phyloP scores from a whole-genome alignment of 345 rosid species.

The Capsella bursapastoris region DNA sequence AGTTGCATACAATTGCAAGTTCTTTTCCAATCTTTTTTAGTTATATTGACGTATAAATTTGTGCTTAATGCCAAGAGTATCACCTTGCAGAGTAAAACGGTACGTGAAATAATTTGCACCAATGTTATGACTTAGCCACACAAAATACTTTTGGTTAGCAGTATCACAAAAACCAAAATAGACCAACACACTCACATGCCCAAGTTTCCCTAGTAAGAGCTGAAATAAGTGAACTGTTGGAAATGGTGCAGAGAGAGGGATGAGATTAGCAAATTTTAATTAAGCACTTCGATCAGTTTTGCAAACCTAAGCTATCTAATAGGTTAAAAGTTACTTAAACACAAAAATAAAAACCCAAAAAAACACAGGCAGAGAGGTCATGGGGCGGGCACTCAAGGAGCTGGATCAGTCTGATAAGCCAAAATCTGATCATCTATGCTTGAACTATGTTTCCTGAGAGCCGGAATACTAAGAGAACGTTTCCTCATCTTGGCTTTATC shows the following conservation, averaged over 20 bases:
- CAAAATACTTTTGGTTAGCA: background rate
- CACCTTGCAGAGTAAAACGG: too few species aligned
- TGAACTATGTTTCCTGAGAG: constrained; percentile 60
- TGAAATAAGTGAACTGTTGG: background rate
- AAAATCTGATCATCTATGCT: constrained; percentile 42
- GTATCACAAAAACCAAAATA: background rate
- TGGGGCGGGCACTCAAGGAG: background rate
- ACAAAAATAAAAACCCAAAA: background rate
- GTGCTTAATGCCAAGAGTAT: too few species aligned
- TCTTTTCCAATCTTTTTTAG: too few species aligned
- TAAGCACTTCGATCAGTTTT: constrained; percentile 15
- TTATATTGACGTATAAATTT: too few species aligned
- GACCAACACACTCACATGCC: background rate
- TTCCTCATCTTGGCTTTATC: constrained; percentile 52
- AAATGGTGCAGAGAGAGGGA: constrained; percentile 2
- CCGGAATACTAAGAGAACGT: constrained; percentile 87
- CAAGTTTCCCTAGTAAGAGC: background rate
- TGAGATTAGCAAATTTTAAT: constrained; percentile 10
- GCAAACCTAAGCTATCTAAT: constrained; percentile 17
- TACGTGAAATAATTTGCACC: too few species aligned
- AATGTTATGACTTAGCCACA: too few species aligned
- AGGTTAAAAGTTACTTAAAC: background rate
- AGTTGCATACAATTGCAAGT: background rate
- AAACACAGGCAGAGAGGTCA: constrained; percentile 26
- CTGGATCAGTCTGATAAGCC: constrained; percentile 27